Evolutionary conservation across 2,329 filamentous ascomycete species (phyloP).

Genomic region (Pseudocercospora ulei): DNA sequence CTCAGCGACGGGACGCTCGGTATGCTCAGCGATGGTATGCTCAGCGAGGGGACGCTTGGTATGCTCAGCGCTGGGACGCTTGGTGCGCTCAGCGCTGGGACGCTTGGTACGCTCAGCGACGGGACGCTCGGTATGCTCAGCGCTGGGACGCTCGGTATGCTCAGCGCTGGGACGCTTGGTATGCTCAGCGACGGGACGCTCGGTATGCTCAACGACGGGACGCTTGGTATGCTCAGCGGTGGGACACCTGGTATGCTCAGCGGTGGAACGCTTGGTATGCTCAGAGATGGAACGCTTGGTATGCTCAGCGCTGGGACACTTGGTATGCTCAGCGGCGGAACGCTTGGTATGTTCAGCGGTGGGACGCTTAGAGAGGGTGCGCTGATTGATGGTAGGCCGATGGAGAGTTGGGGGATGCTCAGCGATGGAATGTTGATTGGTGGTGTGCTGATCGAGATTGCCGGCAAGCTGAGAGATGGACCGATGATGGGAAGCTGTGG

Average conservation of each 20-base stretch:
- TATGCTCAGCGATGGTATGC: conserved; percentile 1
- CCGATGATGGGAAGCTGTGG: not conserved
- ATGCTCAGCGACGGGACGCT: too few relatives aligned
- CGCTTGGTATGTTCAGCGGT: too few relatives aligned
- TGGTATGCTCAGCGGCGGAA: not conserved
- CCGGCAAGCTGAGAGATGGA: conserved; percentile 4
- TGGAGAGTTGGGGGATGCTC: conserved; percentile 5
- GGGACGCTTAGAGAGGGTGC: not conserved
- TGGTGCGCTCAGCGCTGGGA: too few relatives aligned
- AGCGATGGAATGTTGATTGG: conserved; percentile 2
- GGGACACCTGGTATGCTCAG: not conserved
- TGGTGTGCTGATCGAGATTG: not conserved
- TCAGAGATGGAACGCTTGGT: not conserved
- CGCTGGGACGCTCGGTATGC: too few relatives aligned
- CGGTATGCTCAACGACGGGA: too few relatives aligned
- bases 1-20: not conserved
- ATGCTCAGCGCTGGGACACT: not conserved
- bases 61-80: too few relatives aligned
- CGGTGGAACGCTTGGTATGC: not conserved
- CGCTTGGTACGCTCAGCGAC: too few relatives aligned
- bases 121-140: too few relatives aligned
- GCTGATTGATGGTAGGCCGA: not conserved
- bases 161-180: too few relatives aligned
- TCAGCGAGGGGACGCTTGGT: not conserved
- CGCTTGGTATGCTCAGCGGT: not conserved